Percentiles rank a stretch among this genome's conserved stretches.
phyloP scores from a whole-genome alignment of 345 rosid genomes.

The Turritis glabra region DNA sequence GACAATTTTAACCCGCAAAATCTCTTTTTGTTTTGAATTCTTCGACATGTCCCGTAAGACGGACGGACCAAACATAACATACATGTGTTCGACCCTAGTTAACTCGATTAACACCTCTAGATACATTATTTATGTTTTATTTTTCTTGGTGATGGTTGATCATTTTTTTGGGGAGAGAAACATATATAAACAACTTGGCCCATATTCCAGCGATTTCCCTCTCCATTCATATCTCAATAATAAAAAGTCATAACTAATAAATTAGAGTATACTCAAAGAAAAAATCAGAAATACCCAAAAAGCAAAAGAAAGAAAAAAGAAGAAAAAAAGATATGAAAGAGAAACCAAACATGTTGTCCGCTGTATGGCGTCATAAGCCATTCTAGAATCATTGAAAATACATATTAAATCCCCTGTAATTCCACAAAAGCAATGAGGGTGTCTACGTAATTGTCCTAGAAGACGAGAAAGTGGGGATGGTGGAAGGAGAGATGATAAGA shows the following conservation, averaged over 20 bases:
- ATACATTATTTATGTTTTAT: neutral
- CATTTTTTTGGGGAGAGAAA: neutral
- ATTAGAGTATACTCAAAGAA: conserved; percentile 8
- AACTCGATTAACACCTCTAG: neutral
- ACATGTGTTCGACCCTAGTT: neutral
- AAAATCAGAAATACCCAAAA: neutral
- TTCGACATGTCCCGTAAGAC: neutral
- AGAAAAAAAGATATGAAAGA: too few relatives aligned
- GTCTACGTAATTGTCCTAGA: neutral
- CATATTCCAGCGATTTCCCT: conserved; percentile 13
- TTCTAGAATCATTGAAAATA: conserved; percentile 27
- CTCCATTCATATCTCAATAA: neutral
- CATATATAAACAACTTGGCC: conserved; percentile 28
- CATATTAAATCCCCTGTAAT: conserved; percentile 15
- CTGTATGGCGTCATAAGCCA: conserved; percentile 31
- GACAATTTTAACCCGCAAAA: conserved; percentile 6
- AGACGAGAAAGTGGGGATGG: conserved; percentile 37
- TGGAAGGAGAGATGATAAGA: conserved; percentile 43
- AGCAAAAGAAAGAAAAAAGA: neutral
- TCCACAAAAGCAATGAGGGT: conserved; percentile 40
- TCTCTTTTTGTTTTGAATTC: neutral
- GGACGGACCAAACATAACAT: neutral
- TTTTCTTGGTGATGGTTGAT: too few relatives aligned
- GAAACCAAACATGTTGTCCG: conserved; percentile 9
- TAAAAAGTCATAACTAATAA: neutral